Evolutionary conservation across 148 eudicot species (phyloP), one percentile per base, ranked within the genome.

Genomic region (Limonium bicolor): DNA sequence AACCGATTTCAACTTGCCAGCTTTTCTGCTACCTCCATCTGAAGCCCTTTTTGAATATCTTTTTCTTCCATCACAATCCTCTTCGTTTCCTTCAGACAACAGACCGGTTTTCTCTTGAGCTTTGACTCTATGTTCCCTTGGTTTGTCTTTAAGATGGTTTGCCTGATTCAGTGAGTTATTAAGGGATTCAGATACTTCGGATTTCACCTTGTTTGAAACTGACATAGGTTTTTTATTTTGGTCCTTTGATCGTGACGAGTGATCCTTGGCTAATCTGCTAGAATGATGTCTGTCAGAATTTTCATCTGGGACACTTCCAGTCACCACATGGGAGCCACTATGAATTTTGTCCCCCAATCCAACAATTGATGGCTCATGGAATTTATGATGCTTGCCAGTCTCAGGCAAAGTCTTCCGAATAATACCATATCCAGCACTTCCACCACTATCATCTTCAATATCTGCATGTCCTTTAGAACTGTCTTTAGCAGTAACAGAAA

Each of bases 181-280:
- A 28, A 18, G 25, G 14, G 66, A 60, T 49, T 70, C 72, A 53
- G 70, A 64, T 50, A 59, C 50, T 54, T 72, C 72, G 39, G 55
- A 35, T 24, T 68, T 69, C 43, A 61, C 66, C 54, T 62, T 72
- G 27, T 53, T 78, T 47, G 47, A 22, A 18, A 65, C 72, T 35
- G 70, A 51, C 52, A 45, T 59, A 24, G 24, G 49, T 32, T 27
- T 54, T 35, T 56, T 52, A 55, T 40, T 62, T 40, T 59, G 72
- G 37, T 76, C 78, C 51, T 62, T 77, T 46, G 63, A 59, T n/a
- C 28, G 49, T 7, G 67, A 73, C 5, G 76, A 56, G 24, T 65
- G 59, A 11, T 65, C 71, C 48, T 68, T 71, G 19, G 55, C 37
- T 21, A 30, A 42, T 21, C 18, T 40, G 41, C 4, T n/a, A 54